Evolutionary conservation across 768 basidiomycete genomes (phyloP).

Genomic region (Saitozyma sp.): DNA sequence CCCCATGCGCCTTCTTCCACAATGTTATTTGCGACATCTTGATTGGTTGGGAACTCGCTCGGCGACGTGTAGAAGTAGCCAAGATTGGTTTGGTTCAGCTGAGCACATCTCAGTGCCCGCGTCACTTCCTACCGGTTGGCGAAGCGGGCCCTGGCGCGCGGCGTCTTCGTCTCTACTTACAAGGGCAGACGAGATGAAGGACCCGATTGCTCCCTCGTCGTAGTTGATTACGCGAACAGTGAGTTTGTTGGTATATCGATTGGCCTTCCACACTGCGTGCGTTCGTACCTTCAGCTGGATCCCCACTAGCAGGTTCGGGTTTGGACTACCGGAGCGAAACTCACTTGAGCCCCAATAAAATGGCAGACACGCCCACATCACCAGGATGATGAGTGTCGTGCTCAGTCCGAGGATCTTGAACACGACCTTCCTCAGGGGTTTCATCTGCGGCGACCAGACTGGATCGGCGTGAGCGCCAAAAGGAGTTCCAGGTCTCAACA

Average conservation of each 20-base stretch:
- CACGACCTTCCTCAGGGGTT: constrained; percentile 28
- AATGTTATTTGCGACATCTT: constrained; percentile 51
- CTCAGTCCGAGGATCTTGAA: constrained; percentile 50
- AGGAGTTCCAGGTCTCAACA: neutral
- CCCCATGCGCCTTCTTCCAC: constrained; percentile 56
- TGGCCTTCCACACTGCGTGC: constrained; percentile 40
- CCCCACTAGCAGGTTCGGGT: constrained; percentile 4
- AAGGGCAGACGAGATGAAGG: constrained; percentile 46
- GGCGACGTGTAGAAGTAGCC: constrained; percentile 41
- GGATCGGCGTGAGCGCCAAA: neutral
- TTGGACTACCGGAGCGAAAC: neutral
- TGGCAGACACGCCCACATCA: constrained; percentile 56
- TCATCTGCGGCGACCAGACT: constrained; percentile 41
- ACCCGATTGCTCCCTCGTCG: constrained; percentile 53
- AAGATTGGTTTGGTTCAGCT: constrained; percentile 16
- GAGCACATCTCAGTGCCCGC: neutral
- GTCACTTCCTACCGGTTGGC: neutral
- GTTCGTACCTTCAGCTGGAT: too few species aligned
- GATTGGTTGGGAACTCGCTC: constrained; percentile 37
- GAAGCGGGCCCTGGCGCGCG: constrained; percentile 5
- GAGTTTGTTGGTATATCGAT: constrained; percentile 50
- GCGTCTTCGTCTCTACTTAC: constrained; percentile 17
- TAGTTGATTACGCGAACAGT: constrained; percentile 55
- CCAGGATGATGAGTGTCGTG: constrained; percentile 49
- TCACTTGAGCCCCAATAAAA: constrained; percentile 52